Base-by-base conservation (phyloP, 768 basidiomycete species). In the Daedaleopsis nitida region DNA sequence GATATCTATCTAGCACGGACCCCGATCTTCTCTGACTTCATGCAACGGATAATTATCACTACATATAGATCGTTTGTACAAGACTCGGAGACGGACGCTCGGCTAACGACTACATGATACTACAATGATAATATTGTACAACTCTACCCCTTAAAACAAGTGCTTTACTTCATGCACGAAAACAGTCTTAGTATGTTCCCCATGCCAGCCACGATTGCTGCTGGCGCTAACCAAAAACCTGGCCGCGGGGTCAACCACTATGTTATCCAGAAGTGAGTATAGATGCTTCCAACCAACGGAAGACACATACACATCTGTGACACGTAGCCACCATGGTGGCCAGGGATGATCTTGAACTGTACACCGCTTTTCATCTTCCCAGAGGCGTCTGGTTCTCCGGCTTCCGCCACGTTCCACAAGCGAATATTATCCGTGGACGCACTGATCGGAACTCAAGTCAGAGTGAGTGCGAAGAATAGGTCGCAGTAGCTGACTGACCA, bases 301-400 rank as follows among this genome's bases (percentile, higher is more conserved):
- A 67, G 38, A 13, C 32, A 85, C 93, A 70, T 77, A 98, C 96
- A 75, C 85, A 98, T 91, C 69, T 94, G 88, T 3, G 94, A 96
- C 4, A 98, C 85, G 68, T 89, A 90, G 10, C 96, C 96, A 39
- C 96, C 95, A 75, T 97, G 93, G 76, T 97, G 96, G 0, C 96
- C 96, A 12, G 94, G 89, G 39, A 98, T 91, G 62, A 98, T 95
- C 77, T 94, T 95, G 81, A 96, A 98, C 57, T 88, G 92, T 17
- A 89, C 87, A 9, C 88, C 86, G 58, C 87, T 84, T 73, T 81
- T 86, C 60, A 78, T 75, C 70, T 82, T 86, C 57, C 85, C 84
- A 52, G 73, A 81, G 17, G 80, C 79, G 64, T 94, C 92, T 13
- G 78, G 72, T 68, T 90, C 88, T 39, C 82, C 84, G 27, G 86